Conservation (phyloP, 2,329 filamentous ascomycete species). For the Colletotrichum aenigma region DNA sequence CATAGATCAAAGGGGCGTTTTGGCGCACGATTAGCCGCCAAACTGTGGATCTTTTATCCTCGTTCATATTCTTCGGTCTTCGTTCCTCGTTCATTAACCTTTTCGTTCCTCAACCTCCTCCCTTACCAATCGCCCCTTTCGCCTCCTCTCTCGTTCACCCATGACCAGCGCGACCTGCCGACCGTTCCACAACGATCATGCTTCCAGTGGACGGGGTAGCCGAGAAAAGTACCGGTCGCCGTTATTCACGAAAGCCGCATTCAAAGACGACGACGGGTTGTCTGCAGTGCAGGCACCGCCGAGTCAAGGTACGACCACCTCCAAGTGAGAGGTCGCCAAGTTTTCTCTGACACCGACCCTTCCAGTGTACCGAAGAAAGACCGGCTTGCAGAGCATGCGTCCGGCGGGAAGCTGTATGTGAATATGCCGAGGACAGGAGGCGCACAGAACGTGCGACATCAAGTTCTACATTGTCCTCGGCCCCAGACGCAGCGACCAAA, state of each 20-base stretch:
- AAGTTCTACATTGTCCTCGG: no score
- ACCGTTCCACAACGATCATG: not conserved
- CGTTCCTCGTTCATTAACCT: not conserved
- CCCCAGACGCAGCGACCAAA: no score
- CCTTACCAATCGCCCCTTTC: no score
- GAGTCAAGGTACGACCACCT: slow-evolving; percentile 19
- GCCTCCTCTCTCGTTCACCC: not conserved
- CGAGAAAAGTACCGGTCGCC: not conserved
- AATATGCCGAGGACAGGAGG: not conserved
- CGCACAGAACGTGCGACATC: no score
- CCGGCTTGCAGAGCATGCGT: slow-evolving; percentile 16
- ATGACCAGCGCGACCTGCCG: not conserved
- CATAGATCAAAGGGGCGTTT: not conserved
- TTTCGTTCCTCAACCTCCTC: not conserved
- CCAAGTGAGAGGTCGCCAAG: no score
- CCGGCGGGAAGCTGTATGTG: not conserved
- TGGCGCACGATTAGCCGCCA: not conserved
- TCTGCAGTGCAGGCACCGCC: slow-evolving; percentile 15
- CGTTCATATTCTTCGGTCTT: slow-evolving; percentile 16
- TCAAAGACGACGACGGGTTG: slow-evolving; percentile 19
- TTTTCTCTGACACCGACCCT: not conserved
- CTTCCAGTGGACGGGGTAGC: not conserved
- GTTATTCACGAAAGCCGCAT: slow-evolving; percentile 10
- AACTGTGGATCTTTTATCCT: slow-evolving; percentile 16
- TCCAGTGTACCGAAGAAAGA: slow-evolving; percentile 18